phyloP scores from a whole-genome alignment of 441 rosid genomes.

The Adansonia grandidieri region DNA sequence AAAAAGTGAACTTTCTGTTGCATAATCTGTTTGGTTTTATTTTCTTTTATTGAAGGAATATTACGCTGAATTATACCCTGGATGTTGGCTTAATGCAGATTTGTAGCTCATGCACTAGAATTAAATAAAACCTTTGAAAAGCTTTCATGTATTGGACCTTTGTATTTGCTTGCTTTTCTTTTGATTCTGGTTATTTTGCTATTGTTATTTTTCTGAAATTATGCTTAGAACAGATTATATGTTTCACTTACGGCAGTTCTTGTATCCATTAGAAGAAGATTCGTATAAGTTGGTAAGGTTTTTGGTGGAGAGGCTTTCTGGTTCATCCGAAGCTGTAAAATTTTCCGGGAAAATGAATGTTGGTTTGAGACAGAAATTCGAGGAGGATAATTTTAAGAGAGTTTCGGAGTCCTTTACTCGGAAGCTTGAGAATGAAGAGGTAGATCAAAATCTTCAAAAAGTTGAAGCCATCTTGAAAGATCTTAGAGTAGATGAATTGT shows the following conservation, averaged over 20 bases:
- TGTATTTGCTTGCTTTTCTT: constrained; percentile 12
- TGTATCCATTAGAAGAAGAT: constrained; percentile 80
- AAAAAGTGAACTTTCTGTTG: not conserved
- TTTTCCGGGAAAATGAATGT: constrained; percentile 36
- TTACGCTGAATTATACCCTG: not conserved
- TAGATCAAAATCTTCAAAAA: constrained; percentile 47
- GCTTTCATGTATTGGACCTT: not conserved
- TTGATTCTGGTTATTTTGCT: constrained; percentile 28
- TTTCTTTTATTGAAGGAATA: not conserved
- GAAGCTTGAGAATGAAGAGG: constrained; percentile 38
- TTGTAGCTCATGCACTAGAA: not conserved
- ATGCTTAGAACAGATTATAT: constrained; percentile 66
- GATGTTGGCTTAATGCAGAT: not conserved
- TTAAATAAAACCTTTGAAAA: not conserved
- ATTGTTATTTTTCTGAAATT: constrained; percentile 51
- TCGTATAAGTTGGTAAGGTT: constrained; percentile 62
- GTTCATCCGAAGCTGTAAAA: constrained; percentile 37
- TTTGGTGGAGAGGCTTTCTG: constrained; percentile 68
- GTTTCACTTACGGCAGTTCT: constrained; percentile 91
- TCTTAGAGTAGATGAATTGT: constrained; percentile 44
- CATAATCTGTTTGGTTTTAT: not conserved
- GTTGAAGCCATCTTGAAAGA: constrained; percentile 51
- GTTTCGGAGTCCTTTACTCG: constrained; percentile 25
- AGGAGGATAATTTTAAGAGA: constrained; percentile 30
- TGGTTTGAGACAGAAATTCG: constrained; percentile 27